Conservation (phyloP, 129 eudicot genomes). For the Dittrichia graveolens region DNA sequence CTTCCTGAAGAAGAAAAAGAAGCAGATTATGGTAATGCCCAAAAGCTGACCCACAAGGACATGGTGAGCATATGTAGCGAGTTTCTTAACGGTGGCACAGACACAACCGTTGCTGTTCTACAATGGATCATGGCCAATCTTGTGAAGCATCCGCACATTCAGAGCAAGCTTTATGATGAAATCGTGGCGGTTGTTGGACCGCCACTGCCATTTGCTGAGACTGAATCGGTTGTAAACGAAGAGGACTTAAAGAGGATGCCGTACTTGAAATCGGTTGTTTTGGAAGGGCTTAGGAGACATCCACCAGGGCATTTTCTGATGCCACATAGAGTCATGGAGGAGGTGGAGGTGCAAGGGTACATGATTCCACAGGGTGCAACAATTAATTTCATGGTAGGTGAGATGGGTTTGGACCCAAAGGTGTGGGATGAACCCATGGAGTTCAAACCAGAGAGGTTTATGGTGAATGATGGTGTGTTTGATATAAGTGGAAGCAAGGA, state of each 20-base stretch:
- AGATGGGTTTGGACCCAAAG: constrained; percentile 57
- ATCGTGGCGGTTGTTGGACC: constrained; percentile 43
- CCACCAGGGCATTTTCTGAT: constrained; percentile 60
- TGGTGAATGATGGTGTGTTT: constrained; percentile 34
- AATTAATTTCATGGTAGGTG: constrained; percentile 61
- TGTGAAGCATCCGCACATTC: constrained; percentile 57
- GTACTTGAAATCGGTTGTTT: constrained; percentile 57
- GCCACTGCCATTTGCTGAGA: constrained; percentile 2
- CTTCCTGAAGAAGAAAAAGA: constrained; percentile 41
- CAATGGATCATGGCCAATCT: constrained; percentile 82
- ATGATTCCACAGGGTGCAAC: constrained; percentile 42
- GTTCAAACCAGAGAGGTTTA: constrained; percentile 65
- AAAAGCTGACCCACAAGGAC: constrained; percentile 44
- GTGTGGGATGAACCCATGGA: constrained; percentile 69
- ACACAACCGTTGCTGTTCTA: constrained; percentile 58
- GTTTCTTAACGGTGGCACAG: constrained; percentile 58
- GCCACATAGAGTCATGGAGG: constrained; percentile 46
- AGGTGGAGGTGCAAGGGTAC: constrained; percentile 49
- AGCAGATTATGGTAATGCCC: background rate
- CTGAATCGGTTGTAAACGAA: constrained; percentile 33
- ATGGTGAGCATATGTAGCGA: constrained; percentile 56
- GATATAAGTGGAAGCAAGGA: constrained; percentile 55
- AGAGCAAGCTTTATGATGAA: constrained; percentile 59
- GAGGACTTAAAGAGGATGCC: constrained; percentile 53
- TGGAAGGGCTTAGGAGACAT: constrained; percentile 58